A percentile compares a stretch with the other conserved stretches of the same genome.
phyloP scores from a whole-genome alignment of 73 alveolate species.

The Paramecium primaurelia region DNA sequence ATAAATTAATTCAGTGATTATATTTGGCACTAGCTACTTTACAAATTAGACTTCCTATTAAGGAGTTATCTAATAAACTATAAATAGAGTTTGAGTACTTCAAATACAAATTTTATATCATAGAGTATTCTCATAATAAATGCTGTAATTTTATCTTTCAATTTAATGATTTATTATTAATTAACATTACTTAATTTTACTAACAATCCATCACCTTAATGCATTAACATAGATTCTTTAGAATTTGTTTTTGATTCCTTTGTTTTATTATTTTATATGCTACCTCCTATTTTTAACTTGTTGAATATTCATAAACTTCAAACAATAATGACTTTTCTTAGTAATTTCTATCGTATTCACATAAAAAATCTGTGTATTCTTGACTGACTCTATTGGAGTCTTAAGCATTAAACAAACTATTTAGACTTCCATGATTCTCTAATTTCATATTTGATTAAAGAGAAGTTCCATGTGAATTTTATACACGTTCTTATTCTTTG shows the following conservation, averaged over 20 bases:
- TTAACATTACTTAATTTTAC: not conserved
- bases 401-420: not conserved
- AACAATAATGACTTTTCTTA: not conserved
- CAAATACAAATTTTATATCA: not conserved
- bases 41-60: not conserved
- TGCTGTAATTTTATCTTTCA: not conserved
- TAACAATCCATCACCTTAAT: not conserved
- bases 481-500: not conserved
- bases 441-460: not conserved
- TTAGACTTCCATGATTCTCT: not conserved
- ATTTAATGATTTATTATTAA: not conserved
- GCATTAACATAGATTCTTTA: not conserved
- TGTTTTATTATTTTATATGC: not conserved
- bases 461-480: not conserved
- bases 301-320: not conserved
- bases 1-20: not conserved
- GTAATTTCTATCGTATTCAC: not conserved
- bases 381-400: not conserved
- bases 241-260: not conserved
- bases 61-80: not conserved
- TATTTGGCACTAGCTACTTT: not conserved
- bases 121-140: not conserved
- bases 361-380: not conserved
- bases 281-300: not conserved
- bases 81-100: not conserved